Conservation (phyloP, 768 basidiomycete genomes). For the Amanita thiersii region DNA sequence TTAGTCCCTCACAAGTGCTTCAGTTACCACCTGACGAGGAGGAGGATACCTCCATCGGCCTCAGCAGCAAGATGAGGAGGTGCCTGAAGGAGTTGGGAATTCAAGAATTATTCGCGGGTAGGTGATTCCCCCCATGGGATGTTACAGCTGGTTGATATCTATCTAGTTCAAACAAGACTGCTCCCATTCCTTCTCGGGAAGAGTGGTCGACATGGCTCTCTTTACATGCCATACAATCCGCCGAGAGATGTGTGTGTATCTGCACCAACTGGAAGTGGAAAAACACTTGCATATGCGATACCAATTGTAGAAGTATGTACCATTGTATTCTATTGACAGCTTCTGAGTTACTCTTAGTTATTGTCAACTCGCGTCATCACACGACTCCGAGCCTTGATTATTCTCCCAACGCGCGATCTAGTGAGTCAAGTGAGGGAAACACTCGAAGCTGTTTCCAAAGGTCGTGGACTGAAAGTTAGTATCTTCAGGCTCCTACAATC, state of each 20-base stretch:
- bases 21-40: slow-evolving; percentile 35
- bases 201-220: slow-evolving; percentile 25
- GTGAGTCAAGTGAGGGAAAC: slow-evolving; percentile 90
- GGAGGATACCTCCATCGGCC: slow-evolving; percentile 34
- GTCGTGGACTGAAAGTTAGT: slow-evolving; percentile 77
- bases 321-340: neutral
- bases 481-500: slow-evolving; percentile 2
- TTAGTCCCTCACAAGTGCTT: slow-evolving; percentile 43
- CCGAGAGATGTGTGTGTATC: slow-evolving; percentile 87
- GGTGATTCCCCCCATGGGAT: slow-evolving; percentile 14
- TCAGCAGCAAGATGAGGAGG: slow-evolving; percentile 52
- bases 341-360: slow-evolving; percentile 33
- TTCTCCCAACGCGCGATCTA: slow-evolving; percentile 91
- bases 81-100: slow-evolving; percentile 73
- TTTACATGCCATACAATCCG: slow-evolving; percentile 61
- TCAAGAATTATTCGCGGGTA: slow-evolving; percentile 84
- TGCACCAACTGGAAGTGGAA: slow-evolving; percentile 96
- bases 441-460: slow-evolving; percentile 77
- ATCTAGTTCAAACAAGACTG: slow-evolving; percentile 79
- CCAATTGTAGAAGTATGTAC: slow-evolving; percentile 78
- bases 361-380: slow-evolving; percentile 71
- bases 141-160: slow-evolving; percentile 3
- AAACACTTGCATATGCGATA: slow-evolving; percentile 92
- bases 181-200: slow-evolving; percentile 70
- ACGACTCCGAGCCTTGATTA: slow-evolving; percentile 77